Evolutionary conservation across 192 early-diverging fungal species (phyloP).

Genomic region (Backusella morwellensis): DNA sequence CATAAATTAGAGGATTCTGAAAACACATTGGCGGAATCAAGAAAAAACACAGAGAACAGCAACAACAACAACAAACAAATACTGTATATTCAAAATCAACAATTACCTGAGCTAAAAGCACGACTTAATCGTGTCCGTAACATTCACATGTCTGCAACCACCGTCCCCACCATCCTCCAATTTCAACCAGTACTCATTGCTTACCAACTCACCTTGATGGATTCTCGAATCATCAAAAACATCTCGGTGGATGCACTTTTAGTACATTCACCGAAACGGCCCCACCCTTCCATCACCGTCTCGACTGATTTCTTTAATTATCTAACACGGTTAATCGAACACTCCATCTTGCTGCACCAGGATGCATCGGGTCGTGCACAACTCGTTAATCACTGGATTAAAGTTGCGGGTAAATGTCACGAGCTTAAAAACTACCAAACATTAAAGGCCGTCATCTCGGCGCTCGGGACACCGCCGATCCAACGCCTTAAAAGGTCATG

Average conservation of each 20-base stretch:
- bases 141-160: constrained; percentile 42
- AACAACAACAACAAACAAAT: constrained; percentile 7
- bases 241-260: constrained; percentile 56
- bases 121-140: constrained; percentile 44
- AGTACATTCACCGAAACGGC: constrained; percentile 54
- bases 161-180: constrained; percentile 52
- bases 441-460: constrained; percentile 61
- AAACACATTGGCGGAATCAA: constrained; percentile 13
- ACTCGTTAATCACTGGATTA: constrained; percentile 62
- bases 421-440: constrained; percentile 65
- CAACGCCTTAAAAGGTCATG: constrained; percentile 69
- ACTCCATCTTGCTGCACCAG: constrained; percentile 55
- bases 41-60: constrained; percentile 3
- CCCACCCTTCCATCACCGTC: constrained; percentile 54
- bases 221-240: constrained; percentile 59
- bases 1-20: constrained; percentile 31
- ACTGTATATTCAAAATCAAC: neutral
- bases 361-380: constrained; percentile 57
- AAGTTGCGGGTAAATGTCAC: constrained; percentile 54
- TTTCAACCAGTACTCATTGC: constrained; percentile 60
- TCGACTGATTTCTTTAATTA: constrained; percentile 77
- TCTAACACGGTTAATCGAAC: constrained; percentile 65
- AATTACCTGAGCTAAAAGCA: constrained; percentile 35
- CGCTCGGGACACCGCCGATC: constrained; percentile 65
- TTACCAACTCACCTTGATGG: constrained; percentile 63